Base-by-base conservation (phyloP, 2,329 filamentous ascomycete genomes). In the Lojkania enalia region DNA sequence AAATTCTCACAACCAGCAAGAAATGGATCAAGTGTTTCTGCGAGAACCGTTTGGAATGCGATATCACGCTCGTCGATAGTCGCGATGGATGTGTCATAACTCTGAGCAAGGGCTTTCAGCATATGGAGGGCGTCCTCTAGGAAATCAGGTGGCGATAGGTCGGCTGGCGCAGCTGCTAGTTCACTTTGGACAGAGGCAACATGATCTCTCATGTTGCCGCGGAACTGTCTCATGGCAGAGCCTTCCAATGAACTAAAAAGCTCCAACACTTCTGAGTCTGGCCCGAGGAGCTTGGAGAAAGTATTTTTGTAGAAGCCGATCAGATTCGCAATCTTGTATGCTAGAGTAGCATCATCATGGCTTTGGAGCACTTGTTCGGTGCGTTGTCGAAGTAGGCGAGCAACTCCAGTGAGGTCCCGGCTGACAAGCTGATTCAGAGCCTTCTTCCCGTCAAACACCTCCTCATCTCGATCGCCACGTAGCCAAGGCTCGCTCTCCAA, bases 361-460 rank as follows among this genome's bases (percentile, higher is more conserved):
- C 87, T 88, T 59, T 95, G 90, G 13, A 97, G 86, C 15, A 95
- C 88, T 60, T 97, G 88, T 67, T 96, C 91, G 40, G 95, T 84
- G 21, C 92, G 81, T 67, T 96, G 91, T 19, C 88, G 84, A n/a
- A 97, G 71, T n/a, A 91, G 82, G 16, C 89, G 83, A 27, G 87
- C 84, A 3, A 92, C 90, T 0, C 89, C 88, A 2, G 84, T 82
- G 35, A 97, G 77, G 60, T 95, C 88, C 27, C 90, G 85, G 61
- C 92, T 91, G 19, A 97, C 89, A 2, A 99, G 79, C 50, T 94
- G 85, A 53, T 88, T 88, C 15, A 97, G 76, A 1, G 91, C 89
- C 65, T 86, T 88, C 20, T 85, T 77, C 1, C 90, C 86, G 66
- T 97, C 88, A 61, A 95, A 96, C 4, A 78, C 73, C 11, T 74